A percentile compares a stretch with the other conserved stretches of the same genome.
These are phyloP conservation scores for Chrysopogon serrulatus DNA, from an alignment of 176 grass and related monocot genomes.

Conservation along the genomic window DNA sequence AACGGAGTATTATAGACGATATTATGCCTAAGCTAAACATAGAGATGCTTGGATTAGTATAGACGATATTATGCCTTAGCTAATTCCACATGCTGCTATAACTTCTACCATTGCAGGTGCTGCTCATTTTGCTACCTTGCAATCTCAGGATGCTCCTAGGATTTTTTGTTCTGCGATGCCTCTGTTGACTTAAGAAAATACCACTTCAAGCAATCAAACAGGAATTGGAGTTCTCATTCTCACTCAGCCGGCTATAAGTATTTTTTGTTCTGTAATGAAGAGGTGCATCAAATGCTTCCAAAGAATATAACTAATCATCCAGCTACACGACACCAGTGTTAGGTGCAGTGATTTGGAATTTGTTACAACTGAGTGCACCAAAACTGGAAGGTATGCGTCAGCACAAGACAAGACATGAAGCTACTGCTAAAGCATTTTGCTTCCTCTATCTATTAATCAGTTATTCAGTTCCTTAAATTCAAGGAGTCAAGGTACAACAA, in stretches of 20 bases:
- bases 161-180: background rate
- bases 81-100: too few species aligned
- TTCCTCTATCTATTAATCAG: background rate
- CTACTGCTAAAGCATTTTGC: background rate
- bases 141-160: background rate
- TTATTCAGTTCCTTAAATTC: background rate
- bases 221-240: background rate
- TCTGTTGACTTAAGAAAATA: background rate
- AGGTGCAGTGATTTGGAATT: background rate
- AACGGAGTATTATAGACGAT: too few species aligned
- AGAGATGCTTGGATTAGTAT: too few species aligned
- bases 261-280: background rate
- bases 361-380: background rate
- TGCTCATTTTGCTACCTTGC: too few species aligned
- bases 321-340: background rate
- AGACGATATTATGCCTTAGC: too few species aligned
- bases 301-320: background rate
- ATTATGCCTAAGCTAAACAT: too few species aligned
- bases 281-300: background rate
- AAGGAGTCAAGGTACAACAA: background rate
- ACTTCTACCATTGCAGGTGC: too few species aligned
- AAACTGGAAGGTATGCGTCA: background rate
- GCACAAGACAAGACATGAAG: background rate
- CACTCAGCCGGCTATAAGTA: background rate
- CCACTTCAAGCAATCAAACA: background rate